Conservation (phyloP, 495 filamentous ascomycete genomes). For the Hypoxylon cercidicola region DNA sequence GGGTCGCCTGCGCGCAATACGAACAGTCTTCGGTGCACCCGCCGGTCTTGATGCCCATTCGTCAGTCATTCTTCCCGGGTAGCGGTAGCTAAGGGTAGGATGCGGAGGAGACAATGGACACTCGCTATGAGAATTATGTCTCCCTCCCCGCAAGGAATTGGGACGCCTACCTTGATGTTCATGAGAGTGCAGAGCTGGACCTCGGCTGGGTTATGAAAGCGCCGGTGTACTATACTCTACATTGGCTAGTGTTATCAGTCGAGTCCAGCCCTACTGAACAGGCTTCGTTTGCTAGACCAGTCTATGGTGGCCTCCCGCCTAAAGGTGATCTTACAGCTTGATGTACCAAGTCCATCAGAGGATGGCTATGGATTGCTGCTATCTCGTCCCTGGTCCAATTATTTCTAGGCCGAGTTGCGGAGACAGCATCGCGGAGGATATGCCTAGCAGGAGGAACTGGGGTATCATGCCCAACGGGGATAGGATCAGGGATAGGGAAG, state of each 20-base stretch:
- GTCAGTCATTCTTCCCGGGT: neutral
- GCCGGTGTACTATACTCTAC: constrained; percentile 77
- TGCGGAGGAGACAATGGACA: neutral
- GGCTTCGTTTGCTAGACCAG: no score
- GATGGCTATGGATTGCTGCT: constrained; percentile 76
- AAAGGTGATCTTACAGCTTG: constrained; percentile 66
- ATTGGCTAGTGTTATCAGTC: constrained; percentile 34
- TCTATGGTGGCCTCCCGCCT: no score
- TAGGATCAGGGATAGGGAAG: constrained; percentile 23
- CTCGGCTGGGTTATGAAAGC: constrained; percentile 79
- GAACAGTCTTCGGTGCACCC: constrained; percentile 89
- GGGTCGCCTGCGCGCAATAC: constrained; percentile 87
- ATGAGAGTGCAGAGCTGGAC: constrained; percentile 92
- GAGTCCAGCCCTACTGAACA: neutral
- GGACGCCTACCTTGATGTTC: constrained; percentile 75
- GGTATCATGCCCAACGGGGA: constrained; percentile 19
- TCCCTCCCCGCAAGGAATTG: neutral
- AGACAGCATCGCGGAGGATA: constrained; percentile 59
- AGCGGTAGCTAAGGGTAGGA: neutral
- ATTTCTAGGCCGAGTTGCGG: constrained; percentile 67
- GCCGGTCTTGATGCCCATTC: constrained; percentile 62
- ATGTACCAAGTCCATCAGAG: constrained; percentile 78
- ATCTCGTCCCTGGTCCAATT: constrained; percentile 85
- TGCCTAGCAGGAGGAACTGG: constrained; percentile 14
- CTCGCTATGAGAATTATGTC: no score